Percentiles rank a stretch among this genome's conserved stretches.
Evolutionary conservation across 345 rosid genomes (phyloP).

Genomic region (Brassica cretica): DNA sequence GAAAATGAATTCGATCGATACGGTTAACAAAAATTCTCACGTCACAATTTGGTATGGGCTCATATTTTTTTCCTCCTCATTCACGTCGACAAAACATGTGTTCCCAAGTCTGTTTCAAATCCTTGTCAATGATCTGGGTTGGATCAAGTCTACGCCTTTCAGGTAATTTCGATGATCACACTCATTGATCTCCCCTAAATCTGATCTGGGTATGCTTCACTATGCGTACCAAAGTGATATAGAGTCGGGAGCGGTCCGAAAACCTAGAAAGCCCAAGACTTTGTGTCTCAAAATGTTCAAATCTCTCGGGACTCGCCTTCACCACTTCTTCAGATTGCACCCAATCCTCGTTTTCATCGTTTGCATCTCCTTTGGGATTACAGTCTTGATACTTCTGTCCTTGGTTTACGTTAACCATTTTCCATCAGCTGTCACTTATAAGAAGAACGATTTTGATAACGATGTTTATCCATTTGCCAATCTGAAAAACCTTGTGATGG

Average conservation of each 20-base stretch:
- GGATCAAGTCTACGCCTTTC: conserved; percentile 21
- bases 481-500: conserved; percentile 86
- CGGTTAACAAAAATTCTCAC: neutral
- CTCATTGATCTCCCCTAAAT: conserved; percentile 13
- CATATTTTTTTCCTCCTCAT: no score
- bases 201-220: conserved; percentile 47
- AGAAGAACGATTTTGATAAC: conserved; percentile 38
- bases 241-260: conserved; percentile 63
- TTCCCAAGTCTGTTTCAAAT: no score
- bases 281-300: conserved; percentile 56
- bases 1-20: no score
- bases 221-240: conserved; percentile 76
- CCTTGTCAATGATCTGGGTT: no score
- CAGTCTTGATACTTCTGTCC: conserved; percentile 53
- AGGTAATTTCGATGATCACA: conserved; percentile 29
- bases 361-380: conserved; percentile 62
- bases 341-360: conserved; percentile 54
- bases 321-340: conserved; percentile 59
- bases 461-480: conserved; percentile 59
- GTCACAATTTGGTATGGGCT: no score
- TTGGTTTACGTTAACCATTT: conserved; percentile 49
- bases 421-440: conserved; percentile 37
- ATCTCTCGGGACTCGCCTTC: conserved; percentile 55
- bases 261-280: conserved; percentile 59
- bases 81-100: no score